Percentiles rank a stretch among this genome's conserved stretches.
Evolutionary conservation across 2,329 filamentous ascomycete genomes (phyloP).

Genomic region (Pseudogymnoascus sp.): DNA sequence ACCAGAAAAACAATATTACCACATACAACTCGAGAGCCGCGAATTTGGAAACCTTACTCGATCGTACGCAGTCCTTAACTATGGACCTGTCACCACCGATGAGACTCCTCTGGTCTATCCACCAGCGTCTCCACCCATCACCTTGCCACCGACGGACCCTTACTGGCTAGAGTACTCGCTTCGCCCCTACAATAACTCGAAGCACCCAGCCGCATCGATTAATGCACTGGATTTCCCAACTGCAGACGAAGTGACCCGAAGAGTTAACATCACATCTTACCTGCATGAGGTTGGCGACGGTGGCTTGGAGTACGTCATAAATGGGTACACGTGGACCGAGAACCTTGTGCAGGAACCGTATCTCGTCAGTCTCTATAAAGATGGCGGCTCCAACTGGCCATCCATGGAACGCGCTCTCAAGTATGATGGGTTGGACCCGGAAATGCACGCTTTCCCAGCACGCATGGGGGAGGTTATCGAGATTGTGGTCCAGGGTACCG

Average conservation of each 20-base stretch:
- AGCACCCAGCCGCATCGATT: neutral
- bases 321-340: constrained; percentile 30
- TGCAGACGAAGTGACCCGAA: constrained; percentile 29
- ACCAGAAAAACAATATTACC: constrained; percentile 29
- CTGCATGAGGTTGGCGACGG: neutral
- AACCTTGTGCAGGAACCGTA: constrained; percentile 31
- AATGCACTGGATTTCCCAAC: constrained; percentile 22
- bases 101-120: constrained; percentile 13
- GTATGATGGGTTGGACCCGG: constrained; percentile 36
- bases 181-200: constrained; percentile 14
- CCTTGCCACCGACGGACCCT: constrained; percentile 20
- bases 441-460: constrained; percentile 34
- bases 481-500: constrained; percentile 35
- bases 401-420: constrained; percentile 34
- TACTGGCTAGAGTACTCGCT: constrained; percentile 31
- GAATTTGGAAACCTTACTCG: constrained; percentile 33
- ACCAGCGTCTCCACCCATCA: constrained; percentile 18
- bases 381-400: constrained; percentile 30
- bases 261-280: constrained; percentile 29
- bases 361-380: constrained; percentile 37
- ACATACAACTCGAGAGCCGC: constrained; percentile 37
- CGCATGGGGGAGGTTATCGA: constrained; percentile 39
- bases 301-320: constrained; percentile 22
- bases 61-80: constrained; percentile 36
- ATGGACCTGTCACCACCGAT: constrained; percentile 18